Evolutionary conservation across 306 rosid genomes (phyloP).

Genomic region (Delonix regia): DNA sequence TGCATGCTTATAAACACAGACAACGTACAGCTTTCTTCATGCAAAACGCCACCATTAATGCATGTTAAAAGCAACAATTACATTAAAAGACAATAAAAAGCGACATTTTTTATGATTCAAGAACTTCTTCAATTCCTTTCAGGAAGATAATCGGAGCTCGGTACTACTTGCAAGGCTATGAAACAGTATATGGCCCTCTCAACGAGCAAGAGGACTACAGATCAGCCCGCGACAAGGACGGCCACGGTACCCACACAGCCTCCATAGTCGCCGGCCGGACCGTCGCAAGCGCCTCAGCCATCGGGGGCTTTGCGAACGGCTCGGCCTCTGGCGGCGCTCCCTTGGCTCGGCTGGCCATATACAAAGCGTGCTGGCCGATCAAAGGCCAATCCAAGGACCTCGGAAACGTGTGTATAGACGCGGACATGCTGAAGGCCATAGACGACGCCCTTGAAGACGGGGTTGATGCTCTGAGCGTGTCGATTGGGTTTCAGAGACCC

Average conservation of each 20-base stretch:
- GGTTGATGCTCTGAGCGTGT: slow-evolving; percentile 71
- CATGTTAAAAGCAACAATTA: neutral
- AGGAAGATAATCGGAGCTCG: slow-evolving; percentile 90
- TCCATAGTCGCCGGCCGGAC: slow-evolving; percentile 79
- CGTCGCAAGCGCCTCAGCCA: slow-evolving; percentile 50
- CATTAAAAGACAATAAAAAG: neutral
- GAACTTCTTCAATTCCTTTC: neutral
- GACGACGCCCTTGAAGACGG: slow-evolving; percentile 93
- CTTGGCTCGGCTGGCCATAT: slow-evolving; percentile 69
- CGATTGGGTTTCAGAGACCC: slow-evolving; percentile 58
- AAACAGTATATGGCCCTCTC: slow-evolving; percentile 51
- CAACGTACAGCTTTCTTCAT: too few species aligned
- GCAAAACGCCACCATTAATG: too few species aligned
- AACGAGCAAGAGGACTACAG: slow-evolving; percentile 62
- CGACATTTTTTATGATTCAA: too few species aligned
- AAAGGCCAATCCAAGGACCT: slow-evolving; percentile 56
- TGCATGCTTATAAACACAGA: too few species aligned
- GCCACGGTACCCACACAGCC: slow-evolving; percentile 90
- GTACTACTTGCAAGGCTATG: slow-evolving; percentile 74
- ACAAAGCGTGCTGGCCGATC: slow-evolving; percentile 94
- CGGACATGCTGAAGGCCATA: slow-evolving; percentile 81
- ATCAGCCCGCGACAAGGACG: slow-evolving; percentile 86
- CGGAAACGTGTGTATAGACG: slow-evolving; percentile 72
- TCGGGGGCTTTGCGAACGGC: slow-evolving; percentile 78
- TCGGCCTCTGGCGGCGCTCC: slow-evolving; percentile 86